Evolutionary conservation across 495 filamentous ascomycete genomes (phyloP).

Genomic region (Xylaria acuta): DNA sequence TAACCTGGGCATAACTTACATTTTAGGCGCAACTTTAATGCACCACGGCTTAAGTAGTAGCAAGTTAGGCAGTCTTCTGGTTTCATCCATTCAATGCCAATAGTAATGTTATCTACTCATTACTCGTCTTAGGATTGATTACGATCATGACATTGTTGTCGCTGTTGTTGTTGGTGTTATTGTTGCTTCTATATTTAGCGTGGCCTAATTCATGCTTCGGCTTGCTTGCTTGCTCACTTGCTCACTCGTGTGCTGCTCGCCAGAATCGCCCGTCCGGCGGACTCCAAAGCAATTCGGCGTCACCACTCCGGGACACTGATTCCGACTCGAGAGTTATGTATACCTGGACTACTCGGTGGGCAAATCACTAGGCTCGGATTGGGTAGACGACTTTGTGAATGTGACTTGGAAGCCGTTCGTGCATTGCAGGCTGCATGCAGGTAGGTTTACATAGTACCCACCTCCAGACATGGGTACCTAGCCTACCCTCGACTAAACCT

Average conservation of each 20-base stretch:
- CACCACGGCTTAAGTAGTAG: background rate
- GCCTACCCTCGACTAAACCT: background rate
- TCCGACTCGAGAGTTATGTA: too few species aligned
- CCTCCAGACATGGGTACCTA: background rate
- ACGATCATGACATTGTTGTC: background rate
- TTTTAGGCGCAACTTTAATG: background rate
- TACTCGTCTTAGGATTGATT: background rate
- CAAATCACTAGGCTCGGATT: background rate
- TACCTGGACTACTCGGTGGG: background rate
- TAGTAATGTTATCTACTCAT: constrained; percentile 6
- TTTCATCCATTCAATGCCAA: constrained; percentile 5
- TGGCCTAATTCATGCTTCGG: background rate
- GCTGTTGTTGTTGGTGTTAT: too few species aligned
- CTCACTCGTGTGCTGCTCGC: background rate
- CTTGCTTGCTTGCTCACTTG: background rate
- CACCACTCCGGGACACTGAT: background rate
- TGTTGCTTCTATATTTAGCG: constrained; percentile 9
- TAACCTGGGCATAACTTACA: background rate
- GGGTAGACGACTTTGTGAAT: constrained; percentile 10
- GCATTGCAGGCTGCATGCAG: constrained; percentile 19
- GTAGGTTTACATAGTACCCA: background rate
- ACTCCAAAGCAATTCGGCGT: background rate
- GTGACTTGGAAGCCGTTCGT: constrained; percentile 11
- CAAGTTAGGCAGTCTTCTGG: background rate
- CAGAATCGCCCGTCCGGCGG: too few species aligned